Base-by-base conservation (phyloP, 202 grass and related monocot genomes). In the Dendrocalamus latiflorus region DNA sequence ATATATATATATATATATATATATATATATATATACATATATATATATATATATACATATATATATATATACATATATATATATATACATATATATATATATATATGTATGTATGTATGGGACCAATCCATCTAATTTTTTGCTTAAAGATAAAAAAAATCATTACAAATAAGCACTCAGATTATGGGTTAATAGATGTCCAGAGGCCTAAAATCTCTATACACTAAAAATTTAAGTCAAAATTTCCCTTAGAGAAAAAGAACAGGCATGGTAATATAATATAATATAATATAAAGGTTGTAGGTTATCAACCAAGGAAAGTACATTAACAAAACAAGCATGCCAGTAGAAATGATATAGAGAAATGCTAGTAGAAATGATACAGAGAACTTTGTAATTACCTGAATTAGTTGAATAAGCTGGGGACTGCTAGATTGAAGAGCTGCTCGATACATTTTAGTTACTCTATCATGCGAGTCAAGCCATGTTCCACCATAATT, bases 371-470 rank as follows among this genome's bases (percentile, higher is more conserved):
- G 28, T 30, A 30, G 28, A 30, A 30, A 30, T 30, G 28, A 30
- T 30, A 30, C 28, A 30, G 2, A 30, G 20, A 82, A 74, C 38
- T 69, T 62, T 78, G 20, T 24, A 58, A 68, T 78, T 81, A 94
- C 95, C 85, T 98, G 89, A 86, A 98, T 83, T 28, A 90, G 81
- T 75, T 98, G 83, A 81, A 85, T 75, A 55, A 98, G 85, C 68
- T 77, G 75, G 74, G 48, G 88, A 86, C 79, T 88, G 74, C 83
- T 88, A 56, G 90, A 95, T 62, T 92, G 85, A 70, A 98, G 75
- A 70, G 88, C 74, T 78, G 83, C 72, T 81, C 45, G 65, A 88
- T 89, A 91, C 72, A 93, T 86, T 73, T 80, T 71, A 81, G 67
- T 83, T 85, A 95, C 81, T 88, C 84, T 93, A 85, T 82, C 83